phyloP scores from a whole-genome alignment of 2,329 filamentous ascomycete species.

The Colletotrichum tanaceti region DNA sequence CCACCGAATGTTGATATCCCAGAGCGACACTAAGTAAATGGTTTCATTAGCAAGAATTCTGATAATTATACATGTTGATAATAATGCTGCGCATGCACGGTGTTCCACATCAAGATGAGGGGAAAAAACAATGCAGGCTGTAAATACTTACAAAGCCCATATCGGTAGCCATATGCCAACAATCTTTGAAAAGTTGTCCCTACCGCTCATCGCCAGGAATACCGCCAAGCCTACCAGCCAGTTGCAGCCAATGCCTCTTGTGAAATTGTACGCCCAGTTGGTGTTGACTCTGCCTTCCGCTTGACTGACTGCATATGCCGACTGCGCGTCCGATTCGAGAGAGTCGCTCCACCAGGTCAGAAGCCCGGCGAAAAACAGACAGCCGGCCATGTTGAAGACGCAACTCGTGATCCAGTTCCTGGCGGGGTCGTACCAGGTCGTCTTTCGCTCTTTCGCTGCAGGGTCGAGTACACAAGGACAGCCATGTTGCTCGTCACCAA shows the following conservation, averaged over 20 bases:
- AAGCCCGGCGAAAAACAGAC: constrained; percentile 12
- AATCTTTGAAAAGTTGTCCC: constrained; percentile 20
- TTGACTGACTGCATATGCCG: constrained; percentile 21
- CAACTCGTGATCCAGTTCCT: constrained; percentile 16
- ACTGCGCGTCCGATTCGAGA: constrained; percentile 11
- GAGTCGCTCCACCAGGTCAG: constrained; percentile 19
- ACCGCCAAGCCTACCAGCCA: constrained; percentile 25
- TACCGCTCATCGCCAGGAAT: constrained; percentile 9
- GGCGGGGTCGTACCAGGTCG: constrained; percentile 12
- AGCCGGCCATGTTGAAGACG: constrained; percentile 23
- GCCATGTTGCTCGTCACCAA: constrained; percentile 30
- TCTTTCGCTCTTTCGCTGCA: constrained; percentile 12
- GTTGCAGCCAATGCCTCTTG: constrained; percentile 23
- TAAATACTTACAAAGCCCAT: constrained; percentile 22
- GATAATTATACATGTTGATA: background rate
- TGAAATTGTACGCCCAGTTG: constrained; percentile 28
- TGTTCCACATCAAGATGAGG: too few relatives aligned
- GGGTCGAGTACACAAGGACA: constrained; percentile 19
- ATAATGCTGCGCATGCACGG: background rate
- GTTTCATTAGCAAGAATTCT: background rate
- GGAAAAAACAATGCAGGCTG: too few relatives aligned
- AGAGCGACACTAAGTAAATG: background rate
- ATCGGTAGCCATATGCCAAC: constrained; percentile 28
- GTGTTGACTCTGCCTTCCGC: constrained; percentile 22
- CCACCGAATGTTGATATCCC: constrained; percentile 24